phyloP scores from a whole-genome alignment of 1,284 basidiomycete species.

The Flammula alnicola region DNA sequence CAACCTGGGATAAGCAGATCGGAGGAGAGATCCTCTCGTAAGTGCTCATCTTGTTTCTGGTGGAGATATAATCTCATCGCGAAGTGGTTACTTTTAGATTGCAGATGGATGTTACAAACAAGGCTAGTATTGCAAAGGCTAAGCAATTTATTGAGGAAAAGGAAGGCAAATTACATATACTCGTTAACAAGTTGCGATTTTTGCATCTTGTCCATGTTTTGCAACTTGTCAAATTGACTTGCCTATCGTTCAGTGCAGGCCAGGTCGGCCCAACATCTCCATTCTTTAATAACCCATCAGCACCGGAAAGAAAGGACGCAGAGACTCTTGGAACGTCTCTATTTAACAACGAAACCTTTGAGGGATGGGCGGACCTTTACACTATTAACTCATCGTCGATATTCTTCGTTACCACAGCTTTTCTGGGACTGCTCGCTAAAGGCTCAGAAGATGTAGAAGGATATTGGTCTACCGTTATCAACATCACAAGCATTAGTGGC shows the following conservation, averaged over 20 bases:
- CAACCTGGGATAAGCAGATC: slow-evolving; percentile 49
- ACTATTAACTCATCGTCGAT: slow-evolving; percentile 71
- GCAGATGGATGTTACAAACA: slow-evolving; percentile 72
- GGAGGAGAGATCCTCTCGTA: slow-evolving; percentile 63
- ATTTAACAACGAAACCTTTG: slow-evolving; percentile 68
- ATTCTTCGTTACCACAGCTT: slow-evolving; percentile 77
- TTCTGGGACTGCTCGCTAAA: slow-evolving; percentile 74
- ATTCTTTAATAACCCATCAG: slow-evolving; percentile 59
- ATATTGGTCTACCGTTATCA: slow-evolving; percentile 70
- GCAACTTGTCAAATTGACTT: not conserved
- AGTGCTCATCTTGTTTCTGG: slow-evolving; percentile 27
- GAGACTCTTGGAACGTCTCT: slow-evolving; percentile 66
- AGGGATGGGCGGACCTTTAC: slow-evolving; percentile 65
- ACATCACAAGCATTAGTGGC: slow-evolving; percentile 79
- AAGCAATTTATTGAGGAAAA: slow-evolving; percentile 56
- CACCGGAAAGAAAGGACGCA: slow-evolving; percentile 62
- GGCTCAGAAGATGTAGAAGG: slow-evolving; percentile 62
- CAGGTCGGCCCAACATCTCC: slow-evolving; percentile 64
- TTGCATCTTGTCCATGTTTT: not conserved
- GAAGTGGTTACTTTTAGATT: slow-evolving; percentile 46
- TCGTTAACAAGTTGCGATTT: slow-evolving; percentile 75
- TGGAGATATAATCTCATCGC: not conserved
- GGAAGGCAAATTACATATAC: slow-evolving; percentile 76
- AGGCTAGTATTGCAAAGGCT: slow-evolving; percentile 63
- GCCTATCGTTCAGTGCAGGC: slow-evolving; percentile 57